Percentiles rank a stretch among this genome's conserved stretches.
These are phyloP conservation scores for Pontederia crassipes DNA, from an alignment of 176 grass and related monocot species.

Conservation along the genomic window DNA sequence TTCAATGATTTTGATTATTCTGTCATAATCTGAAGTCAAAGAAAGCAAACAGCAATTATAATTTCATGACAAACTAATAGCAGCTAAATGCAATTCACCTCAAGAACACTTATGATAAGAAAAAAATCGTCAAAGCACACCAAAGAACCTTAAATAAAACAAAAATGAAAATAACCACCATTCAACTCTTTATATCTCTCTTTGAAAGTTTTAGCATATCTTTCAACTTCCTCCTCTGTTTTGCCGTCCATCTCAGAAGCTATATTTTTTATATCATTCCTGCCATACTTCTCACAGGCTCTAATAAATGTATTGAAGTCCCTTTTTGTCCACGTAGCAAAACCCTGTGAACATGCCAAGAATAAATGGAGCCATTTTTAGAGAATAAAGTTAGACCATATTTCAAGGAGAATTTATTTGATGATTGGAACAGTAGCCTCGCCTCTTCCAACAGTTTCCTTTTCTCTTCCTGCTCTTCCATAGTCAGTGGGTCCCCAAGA, in stretches of 20 bases:
- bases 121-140: neutral
- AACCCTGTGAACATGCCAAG: slow-evolving; percentile 44
- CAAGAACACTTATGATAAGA: neutral
- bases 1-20: slow-evolving; percentile 92
- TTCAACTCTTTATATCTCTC: slow-evolving; percentile 84
- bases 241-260: slow-evolving; percentile 91
- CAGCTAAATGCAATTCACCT: no score
- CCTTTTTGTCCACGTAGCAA: slow-evolving; percentile 81
- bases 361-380: neutral
- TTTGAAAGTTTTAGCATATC: slow-evolving; percentile 81
- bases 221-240: slow-evolving; percentile 90
- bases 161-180: slow-evolving; percentile 33
- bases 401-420: neutral
- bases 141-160: neutral
- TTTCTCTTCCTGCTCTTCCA: slow-evolving; percentile 87
- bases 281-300: slow-evolving; percentile 93
- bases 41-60: slow-evolving; percentile 3
- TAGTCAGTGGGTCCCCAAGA: slow-evolving; percentile 60
- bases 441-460: slow-evolving; percentile 73
- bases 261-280: slow-evolving; percentile 90
- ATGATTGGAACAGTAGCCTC: neutral
- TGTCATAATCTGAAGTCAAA: slow-evolving; percentile 61
- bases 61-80: no score
- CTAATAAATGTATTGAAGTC: slow-evolving; percentile 93
- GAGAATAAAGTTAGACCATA: slow-evolving; percentile 2